Base-by-base conservation (phyloP, 202 grass and related monocot species). In the Setaria viridis region DNA sequence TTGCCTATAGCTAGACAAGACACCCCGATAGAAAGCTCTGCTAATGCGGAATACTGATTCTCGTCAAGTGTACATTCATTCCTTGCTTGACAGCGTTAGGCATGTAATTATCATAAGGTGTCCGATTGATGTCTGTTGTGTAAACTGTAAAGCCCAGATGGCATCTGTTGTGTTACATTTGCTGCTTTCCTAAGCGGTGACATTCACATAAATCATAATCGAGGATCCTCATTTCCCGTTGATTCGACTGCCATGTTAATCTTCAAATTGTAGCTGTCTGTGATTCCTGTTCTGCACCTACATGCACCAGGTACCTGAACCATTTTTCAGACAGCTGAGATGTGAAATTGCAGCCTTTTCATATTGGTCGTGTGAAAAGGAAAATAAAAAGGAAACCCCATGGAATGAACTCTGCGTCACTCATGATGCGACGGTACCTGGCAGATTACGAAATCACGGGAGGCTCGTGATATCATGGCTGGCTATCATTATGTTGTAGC, bases 71-170 rank as follows among this genome's bases (percentile, higher is more conserved):
- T 72, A 82, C 77, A 91, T 85, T 57, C 71, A 54, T 54, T 88
- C 65, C 65, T 56, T 71, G 45, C 57, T 80, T 82, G 55, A 51
- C 81, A 67, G 55, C 58, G 29, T 55, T 74, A 88, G 71, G 46
- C 67, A 47, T 80, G 85, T 91, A 87, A 80, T 58, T 76, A 81
- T 77, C 63, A 77, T 81, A 81, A 91, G 62, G 45, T 43, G 15
- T 57, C 80, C 53, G 54, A 29, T 53, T 72, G 76, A 58, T 81
- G 80, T 76, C 30, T 73, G 65, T 64, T 72, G 19, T 85, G 55
- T 65, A 89, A 82, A 64, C 45, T 46, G 53, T 72, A 72, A 72
- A 72, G 29, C 5, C 15, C 21, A 34, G 16, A 63, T 59, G 50
- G 3, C 80, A 79, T 86, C 53, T 42, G 41, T 74, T 30, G 45